Evolutionary conservation across 2,329 filamentous ascomycete genomes (phyloP), one percentile per base, ranked within the genome.

Genomic region (Colletotrichum plurivorum): DNA sequence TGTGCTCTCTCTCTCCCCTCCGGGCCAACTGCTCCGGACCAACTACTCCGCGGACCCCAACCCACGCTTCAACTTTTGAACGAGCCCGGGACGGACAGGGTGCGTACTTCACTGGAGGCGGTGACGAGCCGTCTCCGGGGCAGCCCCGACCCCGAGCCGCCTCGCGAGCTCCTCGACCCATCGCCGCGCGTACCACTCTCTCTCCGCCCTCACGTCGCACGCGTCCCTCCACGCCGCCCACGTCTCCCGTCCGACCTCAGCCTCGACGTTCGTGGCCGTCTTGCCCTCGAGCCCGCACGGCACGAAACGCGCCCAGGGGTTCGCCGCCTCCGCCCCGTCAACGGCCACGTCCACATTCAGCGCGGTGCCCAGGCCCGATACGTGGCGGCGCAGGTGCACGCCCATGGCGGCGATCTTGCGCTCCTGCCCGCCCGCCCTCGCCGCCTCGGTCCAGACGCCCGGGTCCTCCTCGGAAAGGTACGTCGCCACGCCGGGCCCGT

Each of bases 341-440:
- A 84, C 80, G 1, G 93, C 88, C 64, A 91, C 89, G 72, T 83
- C 81, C n/a, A 94, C 81, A 84, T 97, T 94, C 78, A 98, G 78
- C 2, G 93, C 95, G 41, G 97, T 86, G 7, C 96, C 96, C 78
- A 97, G 92, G 70, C 92, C 93, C 25, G 91, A 94, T 45, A 98
- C 87, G 79, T 97, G 91, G 53, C 95, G 85, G 15, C 94, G 85
- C 71, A 98, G 87, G 82, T 98, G 95, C n/a, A 99, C 94, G 1
- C 96, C 96, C 49, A 98, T 84, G 0, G 95, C 94, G 0, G 94
- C 94, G 73, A 99, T 94, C 84, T 98, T 99, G 74, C 87, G 84
- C 66, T 85, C 81, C 70, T 78, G 73, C 72, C 74, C 66, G 15
- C 77, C 75, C 3, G 72, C 73, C 73, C 72, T 16, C 74, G 69